Percentiles rank a stretch among this genome's conserved stretches.
Evolutionary conservation across 2,329 filamentous ascomycete species (phyloP).

Genomic region (Aplosporella prunicola): DNA sequence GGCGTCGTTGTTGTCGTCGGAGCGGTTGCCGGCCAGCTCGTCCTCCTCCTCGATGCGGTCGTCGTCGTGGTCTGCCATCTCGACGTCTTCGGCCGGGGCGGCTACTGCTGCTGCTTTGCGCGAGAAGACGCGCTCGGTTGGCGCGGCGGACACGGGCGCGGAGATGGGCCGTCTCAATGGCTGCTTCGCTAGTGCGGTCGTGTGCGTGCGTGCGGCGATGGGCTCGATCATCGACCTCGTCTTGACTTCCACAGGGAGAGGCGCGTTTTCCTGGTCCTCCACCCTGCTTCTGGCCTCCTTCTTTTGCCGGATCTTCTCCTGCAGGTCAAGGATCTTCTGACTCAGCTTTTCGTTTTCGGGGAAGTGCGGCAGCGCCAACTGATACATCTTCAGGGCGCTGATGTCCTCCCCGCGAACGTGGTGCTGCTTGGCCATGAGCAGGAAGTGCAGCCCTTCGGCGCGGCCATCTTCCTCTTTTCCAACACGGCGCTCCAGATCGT

Average conservation of each 20-base stretch:
- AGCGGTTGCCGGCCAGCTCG: constrained; percentile 14
- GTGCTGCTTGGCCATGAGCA: constrained; percentile 88
- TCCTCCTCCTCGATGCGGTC: constrained; percentile 19
- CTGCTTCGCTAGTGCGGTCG: constrained; percentile 10
- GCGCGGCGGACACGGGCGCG: constrained; percentile 16
- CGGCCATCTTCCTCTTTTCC: constrained; percentile 60
- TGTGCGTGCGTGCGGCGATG: not conserved
- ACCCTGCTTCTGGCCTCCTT: constrained; percentile 19
- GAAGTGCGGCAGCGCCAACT: constrained; percentile 74
- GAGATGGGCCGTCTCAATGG: constrained; percentile 3
- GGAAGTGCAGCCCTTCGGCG: constrained; percentile 71
- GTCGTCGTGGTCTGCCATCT: constrained; percentile 13
- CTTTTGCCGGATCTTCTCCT: constrained; percentile 40
- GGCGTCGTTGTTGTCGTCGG: constrained; percentile 25
- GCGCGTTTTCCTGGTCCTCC: not conserved
- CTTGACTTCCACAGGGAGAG: not conserved
- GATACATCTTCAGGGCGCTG: constrained; percentile 75
- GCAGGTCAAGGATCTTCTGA: constrained; percentile 45
- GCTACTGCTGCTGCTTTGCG: constrained; percentile 28
- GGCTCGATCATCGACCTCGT: not conserved
- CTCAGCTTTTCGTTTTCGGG: constrained; percentile 71
- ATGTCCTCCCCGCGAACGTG: constrained; percentile 72
- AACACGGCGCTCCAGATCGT: constrained; percentile 78
- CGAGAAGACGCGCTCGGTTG: constrained; percentile 6
- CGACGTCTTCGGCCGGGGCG: constrained; percentile 14